Conservation (phyloP, 345 rosid genomes). For the Salix exigua region DNA sequence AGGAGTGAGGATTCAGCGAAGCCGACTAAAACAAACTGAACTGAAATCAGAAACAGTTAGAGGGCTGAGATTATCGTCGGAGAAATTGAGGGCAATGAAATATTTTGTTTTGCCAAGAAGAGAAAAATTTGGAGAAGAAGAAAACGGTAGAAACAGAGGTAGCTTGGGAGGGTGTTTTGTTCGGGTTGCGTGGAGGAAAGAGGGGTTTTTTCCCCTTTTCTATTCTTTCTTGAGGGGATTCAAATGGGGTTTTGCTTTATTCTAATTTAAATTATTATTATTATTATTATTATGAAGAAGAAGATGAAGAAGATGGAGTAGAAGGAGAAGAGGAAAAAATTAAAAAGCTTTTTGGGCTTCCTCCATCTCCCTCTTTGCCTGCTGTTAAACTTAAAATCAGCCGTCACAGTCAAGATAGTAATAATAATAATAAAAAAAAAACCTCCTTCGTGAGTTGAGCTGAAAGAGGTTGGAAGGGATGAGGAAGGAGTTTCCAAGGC, state of each 20-base stretch:
- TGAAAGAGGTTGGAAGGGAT: background rate
- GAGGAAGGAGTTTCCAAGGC: background rate
- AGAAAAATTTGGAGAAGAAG: background rate
- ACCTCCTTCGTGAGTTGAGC: background rate
- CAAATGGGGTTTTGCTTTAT: background rate
- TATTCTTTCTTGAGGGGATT: background rate
- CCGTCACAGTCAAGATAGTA: background rate
- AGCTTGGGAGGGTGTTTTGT: background rate
- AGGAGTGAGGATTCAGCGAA: background rate
- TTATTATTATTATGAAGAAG: background rate
- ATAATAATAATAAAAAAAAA: no score
- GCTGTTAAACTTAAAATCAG: background rate
- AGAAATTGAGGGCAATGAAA: background rate
- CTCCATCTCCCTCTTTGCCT: background rate
- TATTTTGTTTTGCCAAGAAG: background rate
- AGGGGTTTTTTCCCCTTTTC: background rate
- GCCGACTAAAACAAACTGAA: background rate
- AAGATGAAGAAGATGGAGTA: background rate
- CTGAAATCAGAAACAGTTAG: background rate
- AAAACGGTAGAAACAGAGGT: background rate
- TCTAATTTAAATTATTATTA: background rate
- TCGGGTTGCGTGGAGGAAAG: slow-evolving; percentile 1
- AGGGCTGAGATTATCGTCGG: background rate
- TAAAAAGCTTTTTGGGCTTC: background rate
- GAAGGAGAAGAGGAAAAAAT: background rate